Conservation (phyloP, 78 protist genomes). For the Dictyostelium firmibasis region DNA sequence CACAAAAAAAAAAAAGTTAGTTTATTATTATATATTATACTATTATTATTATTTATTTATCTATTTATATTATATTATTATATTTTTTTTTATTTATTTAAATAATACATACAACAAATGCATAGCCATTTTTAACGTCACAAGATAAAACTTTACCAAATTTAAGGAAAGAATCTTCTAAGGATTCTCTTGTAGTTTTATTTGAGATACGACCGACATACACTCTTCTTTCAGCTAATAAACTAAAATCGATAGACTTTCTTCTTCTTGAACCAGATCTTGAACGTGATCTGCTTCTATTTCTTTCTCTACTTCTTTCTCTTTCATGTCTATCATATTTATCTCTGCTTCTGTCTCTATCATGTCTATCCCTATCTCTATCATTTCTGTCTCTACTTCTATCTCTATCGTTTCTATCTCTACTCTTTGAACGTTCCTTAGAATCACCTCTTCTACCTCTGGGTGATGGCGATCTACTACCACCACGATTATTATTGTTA, state of each 20-base stretch:
- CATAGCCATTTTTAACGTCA: constrained; percentile 54
- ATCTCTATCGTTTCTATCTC: neutral
- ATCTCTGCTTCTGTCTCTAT: neutral
- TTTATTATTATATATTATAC: neutral
- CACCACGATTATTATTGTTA: neutral
- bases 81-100: neutral
- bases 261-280: constrained; percentile 14
- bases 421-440: constrained; percentile 5
- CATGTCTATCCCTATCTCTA: constrained; percentile 4
- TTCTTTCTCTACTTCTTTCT: neutral
- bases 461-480: neutral
- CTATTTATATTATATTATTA: too few relatives aligned
- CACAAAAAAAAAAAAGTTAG: too few relatives aligned
- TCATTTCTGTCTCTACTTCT: neutral
- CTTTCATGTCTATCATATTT: neutral
- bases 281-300: constrained; percentile 6
- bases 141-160: constrained; percentile 37
- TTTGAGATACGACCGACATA: constrained; percentile 39
- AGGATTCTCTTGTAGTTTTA: neutral
- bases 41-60: neutral
- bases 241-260: neutral
- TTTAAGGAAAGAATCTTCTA: constrained; percentile 18
- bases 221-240: constrained; percentile 42
- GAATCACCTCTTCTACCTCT: neutral
- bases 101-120: constrained; percentile 69